Evolutionary conservation across 495 filamentous ascomycete species (phyloP), one percentile per base, ranked within the genome.

Genomic region (Penicillium egyptiacum): DNA sequence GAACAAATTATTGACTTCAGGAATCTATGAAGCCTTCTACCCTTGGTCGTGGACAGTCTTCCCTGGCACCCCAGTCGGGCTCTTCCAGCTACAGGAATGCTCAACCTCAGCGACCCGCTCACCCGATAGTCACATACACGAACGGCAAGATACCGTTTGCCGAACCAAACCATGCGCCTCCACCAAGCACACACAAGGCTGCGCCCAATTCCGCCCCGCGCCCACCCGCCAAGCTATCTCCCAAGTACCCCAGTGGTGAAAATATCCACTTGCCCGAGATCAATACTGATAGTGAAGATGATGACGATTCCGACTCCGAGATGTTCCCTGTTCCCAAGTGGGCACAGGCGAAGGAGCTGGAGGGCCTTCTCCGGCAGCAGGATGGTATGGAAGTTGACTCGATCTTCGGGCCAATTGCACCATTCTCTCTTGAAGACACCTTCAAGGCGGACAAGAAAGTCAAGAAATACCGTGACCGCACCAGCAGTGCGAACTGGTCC

Each of bases 91-190:
- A 75, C 57, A 75, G 77, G 56, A 68, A 63, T 31, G 65, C 56
- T 33, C 75, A 70, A 63, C 78, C 85, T 25, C 72, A 78, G 50
- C 87, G 90, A 64, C 74, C 84, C 7, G 77, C 73, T 16, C 84
- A 90, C 50, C 85, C 87, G 61, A 90, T 91, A 82, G 81, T 86
- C 43, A 90, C 93, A 65, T 83, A 90, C 53, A 86, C 90, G 9
- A 96, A 87, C 69, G 88, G 85, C n/a, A 87, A 89, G 46, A 96
- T 98, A 55, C 86, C 89, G 10, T 97, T 98, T 67, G 91, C 90
- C 14, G 81, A 90, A 31, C 85, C 87, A 40, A 84, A 81, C 57
- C 78, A 77, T 14, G 73, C 79, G 22, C 57, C 70, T 37, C 63
- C 64, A 41, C 61, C 70, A 19, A 62, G 70, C 17, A 64, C 79